Percentiles rank a stretch among this genome's conserved stretches.
phyloP scores from a whole-genome alignment of 768 basidiomycete genomes.

The Mycena pura region DNA sequence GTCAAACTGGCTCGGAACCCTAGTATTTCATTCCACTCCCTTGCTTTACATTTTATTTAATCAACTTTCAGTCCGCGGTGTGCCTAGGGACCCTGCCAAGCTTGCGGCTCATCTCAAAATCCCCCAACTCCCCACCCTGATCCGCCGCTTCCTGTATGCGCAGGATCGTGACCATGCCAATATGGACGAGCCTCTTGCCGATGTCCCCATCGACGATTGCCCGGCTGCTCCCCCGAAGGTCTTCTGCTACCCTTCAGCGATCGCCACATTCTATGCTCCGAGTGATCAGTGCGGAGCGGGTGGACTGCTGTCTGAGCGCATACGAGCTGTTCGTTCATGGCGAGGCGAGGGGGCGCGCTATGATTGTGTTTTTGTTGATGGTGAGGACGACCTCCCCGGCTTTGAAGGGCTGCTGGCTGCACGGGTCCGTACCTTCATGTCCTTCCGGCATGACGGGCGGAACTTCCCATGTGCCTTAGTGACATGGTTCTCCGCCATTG shows the following conservation, averaged over 20 bases:
- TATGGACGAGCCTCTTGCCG: not conserved
- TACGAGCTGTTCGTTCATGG: constrained; percentile 28
- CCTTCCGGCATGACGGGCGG: constrained; percentile 26
- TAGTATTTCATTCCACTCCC: not conserved
- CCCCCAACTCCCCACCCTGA: constrained; percentile 26
- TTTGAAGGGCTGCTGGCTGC: constrained; percentile 32
- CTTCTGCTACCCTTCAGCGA: constrained; percentile 35
- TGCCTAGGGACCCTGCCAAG: constrained; percentile 6
- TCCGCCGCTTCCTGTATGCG: constrained; percentile 35
- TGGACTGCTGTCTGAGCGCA: constrained; percentile 27
- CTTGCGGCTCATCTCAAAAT: constrained; percentile 17
- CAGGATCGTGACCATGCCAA: constrained; percentile 25
- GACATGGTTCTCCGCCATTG: constrained; percentile 32
- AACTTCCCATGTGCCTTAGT: constrained; percentile 38
- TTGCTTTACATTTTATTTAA: no score
- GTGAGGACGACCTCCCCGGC: constrained; percentile 28
- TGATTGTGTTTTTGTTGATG: constrained; percentile 32
- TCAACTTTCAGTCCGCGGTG: constrained; percentile 7
- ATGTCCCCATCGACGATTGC: constrained; percentile 22
- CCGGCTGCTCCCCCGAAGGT: constrained; percentile 28
- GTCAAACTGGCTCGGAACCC: constrained; percentile 14
- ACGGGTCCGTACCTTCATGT: constrained; percentile 35
- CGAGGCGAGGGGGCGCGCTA: constrained; percentile 3
- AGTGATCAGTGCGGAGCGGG: constrained; percentile 28
- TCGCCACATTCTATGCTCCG: constrained; percentile 33